phyloP scores from a whole-genome alignment of 2,329 filamentous ascomycete species.

The Aspergillus sojae region DNA sequence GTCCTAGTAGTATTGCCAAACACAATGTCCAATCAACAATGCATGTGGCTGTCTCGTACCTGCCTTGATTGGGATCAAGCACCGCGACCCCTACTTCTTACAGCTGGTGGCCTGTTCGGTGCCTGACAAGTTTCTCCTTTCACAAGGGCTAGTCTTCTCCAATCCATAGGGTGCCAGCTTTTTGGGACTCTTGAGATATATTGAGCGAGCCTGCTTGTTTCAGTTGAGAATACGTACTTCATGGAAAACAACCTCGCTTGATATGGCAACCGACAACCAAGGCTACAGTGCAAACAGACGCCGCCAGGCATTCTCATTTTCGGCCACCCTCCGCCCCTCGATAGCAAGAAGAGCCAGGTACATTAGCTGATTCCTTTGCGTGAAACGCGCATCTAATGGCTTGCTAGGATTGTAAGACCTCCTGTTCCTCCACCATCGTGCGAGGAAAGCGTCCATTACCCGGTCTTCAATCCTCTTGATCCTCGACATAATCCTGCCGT shows the following conservation, averaged over 20 bases:
- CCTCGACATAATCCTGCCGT: slow-evolving; percentile 37
- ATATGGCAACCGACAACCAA: slow-evolving; percentile 11
- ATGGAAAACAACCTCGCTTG: not conserved
- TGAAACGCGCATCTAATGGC: not conserved
- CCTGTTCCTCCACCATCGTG: slow-evolving; percentile 26
- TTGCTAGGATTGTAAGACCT: slow-evolving; percentile 13
- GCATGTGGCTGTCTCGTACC: slow-evolving; percentile 1
- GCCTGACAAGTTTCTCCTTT: too few species aligned
- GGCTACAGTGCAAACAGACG: slow-evolving; percentile 9
- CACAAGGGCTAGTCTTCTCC: not conserved
- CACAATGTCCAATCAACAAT: not conserved
- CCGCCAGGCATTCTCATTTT: slow-evolving; percentile 23
- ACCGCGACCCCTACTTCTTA: not conserved
- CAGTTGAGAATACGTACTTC: not conserved
- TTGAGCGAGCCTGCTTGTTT: not conserved
- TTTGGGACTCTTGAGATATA: not conserved
- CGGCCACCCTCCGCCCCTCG: slow-evolving; percentile 23
- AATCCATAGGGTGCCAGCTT: not conserved
- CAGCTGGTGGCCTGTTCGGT: not conserved
- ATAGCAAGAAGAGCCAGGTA: slow-evolving; percentile 28
- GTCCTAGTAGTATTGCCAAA: not conserved
- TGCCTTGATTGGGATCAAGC: not conserved
- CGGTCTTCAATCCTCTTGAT: slow-evolving; percentile 39
- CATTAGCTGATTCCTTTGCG: not conserved
- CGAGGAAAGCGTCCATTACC: slow-evolving; percentile 38